Evolutionary conservation across 1,139 yeast species (phyloP), one percentile per base, ranked within the genome.

Genomic region (Ogataea hybrid): DNA sequence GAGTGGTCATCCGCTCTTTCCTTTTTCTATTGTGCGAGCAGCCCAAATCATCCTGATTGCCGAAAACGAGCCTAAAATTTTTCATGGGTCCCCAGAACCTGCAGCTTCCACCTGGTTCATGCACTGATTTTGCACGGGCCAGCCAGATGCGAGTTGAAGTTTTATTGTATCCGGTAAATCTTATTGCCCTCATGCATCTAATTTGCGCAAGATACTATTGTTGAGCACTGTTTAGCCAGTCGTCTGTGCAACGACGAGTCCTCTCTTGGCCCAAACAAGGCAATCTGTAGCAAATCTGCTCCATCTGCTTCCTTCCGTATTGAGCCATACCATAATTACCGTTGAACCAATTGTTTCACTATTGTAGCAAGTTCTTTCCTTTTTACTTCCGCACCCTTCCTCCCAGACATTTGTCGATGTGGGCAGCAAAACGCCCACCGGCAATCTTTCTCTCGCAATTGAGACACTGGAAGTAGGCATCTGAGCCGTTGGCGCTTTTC

Each of bases 401-500:
- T 25, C 80, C 87, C 28, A 89, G 65, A 58, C 98, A 92, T 54
- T 95, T 79, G 58, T 88, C 94, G 35, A 90, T 73, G 63, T 92
- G 98, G 39, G 87, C 90, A 3, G 97, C 97, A 69, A 87, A 89
- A 46, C 98, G 70, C 28, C 87, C 82, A 0, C 96, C 96, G 0
- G 96, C 92, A 12, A 92, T 84, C 57, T 84, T 86, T 43, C 98
- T 70, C 6, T 79, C 80, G 63, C 98, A 92, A 52, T 84, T 84
- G 12, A 76, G 73, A 64, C 98, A 92, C 45, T 69, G 75, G 57
- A 88, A 87, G 62, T 89, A 89, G 16, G 71, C 53, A 17, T 59
- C 64, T 28, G 48, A 51, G 6, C 52, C 59, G n/a, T 49, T 49
- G 5, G 40, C 34, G 15, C 42, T 32, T 8, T 34, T 38, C 16